These are phyloP conservation scores for Neonectria hederae DNA, from an alignment of 2,329 filamentous ascomycete genomes.

Conservation along the genomic window DNA sequence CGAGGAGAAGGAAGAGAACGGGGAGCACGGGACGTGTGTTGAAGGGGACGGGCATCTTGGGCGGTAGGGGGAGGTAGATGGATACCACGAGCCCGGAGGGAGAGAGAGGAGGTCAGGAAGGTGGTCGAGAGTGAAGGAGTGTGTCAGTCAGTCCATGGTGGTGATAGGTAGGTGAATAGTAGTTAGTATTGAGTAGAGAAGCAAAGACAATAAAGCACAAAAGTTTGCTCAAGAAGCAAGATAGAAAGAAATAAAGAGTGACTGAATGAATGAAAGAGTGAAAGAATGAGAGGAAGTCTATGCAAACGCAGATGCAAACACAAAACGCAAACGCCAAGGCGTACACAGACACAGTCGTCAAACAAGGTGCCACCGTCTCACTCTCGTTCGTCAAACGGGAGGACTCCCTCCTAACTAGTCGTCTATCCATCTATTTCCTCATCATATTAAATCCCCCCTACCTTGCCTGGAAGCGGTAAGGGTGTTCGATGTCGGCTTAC, in stretches of 20 bases:
- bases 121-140: not conserved
- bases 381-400: not conserved
- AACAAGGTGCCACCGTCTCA: not conserved
- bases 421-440: not conserved
- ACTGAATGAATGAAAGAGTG: not conserved
- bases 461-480: not conserved
- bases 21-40: slow-evolving; percentile 20
- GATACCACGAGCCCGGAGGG: slow-evolving; percentile 1
- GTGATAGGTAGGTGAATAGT: not conserved
- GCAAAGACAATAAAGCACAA: not conserved
- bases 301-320: not conserved
- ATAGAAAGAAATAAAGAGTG: not conserved
- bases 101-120: not conserved
- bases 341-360: not conserved
- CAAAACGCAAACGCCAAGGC: not conserved
- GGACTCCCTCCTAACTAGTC: not conserved
- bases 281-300: not conserved
- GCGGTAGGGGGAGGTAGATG: not conserved
- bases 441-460: not conserved
- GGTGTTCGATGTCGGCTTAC: not conserved
- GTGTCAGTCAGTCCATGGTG: not conserved
- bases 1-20: slow-evolving; percentile 17
- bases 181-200: not conserved
- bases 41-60: slow-evolving; percentile 22
- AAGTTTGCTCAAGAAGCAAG: not conserved